Evolutionary conservation across 2,329 filamentous ascomycete species (phyloP).

Genomic region (Fusarium proliferatum): DNA sequence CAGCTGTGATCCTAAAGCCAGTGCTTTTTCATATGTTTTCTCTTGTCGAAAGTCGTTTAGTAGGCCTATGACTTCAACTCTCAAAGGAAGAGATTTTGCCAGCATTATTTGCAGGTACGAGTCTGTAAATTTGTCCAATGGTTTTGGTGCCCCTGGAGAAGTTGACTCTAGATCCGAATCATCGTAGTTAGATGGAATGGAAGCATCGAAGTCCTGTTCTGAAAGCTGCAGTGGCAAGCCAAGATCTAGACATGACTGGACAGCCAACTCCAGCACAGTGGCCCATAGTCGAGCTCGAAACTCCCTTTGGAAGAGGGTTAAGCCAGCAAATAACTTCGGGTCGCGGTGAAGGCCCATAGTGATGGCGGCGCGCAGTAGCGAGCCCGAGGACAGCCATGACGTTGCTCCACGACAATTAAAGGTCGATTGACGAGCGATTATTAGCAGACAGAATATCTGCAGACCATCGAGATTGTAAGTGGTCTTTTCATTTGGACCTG

Average conservation of each 20-base stretch:
- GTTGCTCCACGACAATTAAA: conserved; percentile 43
- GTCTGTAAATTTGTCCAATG: conserved; percentile 32
- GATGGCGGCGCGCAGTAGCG: conserved; percentile 40
- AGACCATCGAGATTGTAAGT: conserved; percentile 43
- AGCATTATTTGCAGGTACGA: conserved; percentile 39
- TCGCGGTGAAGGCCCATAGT: conserved; percentile 45
- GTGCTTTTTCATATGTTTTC: conserved; percentile 36
- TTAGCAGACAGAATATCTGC: conserved; percentile 40
- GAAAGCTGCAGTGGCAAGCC: conserved; percentile 38
- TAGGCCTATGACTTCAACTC: conserved; percentile 34
- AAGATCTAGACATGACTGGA: conserved; percentile 41
- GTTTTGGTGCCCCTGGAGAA: background rate
- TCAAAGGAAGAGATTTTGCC: conserved; percentile 35
- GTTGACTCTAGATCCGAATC: conserved; percentile 35
- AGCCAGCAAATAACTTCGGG: conserved; percentile 32
- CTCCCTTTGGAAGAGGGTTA: conserved; percentile 37
- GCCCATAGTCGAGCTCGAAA: conserved; percentile 40
- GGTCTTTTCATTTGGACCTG: conserved; percentile 40
- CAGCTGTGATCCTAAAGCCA: conserved; percentile 34
- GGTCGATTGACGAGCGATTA: conserved; percentile 41
- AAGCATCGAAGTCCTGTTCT: conserved; percentile 34
- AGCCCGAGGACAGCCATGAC: conserved; percentile 43
- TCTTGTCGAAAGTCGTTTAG: conserved; percentile 40
- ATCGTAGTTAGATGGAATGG: conserved; percentile 38
- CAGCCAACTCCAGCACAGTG: conserved; percentile 38